Evolutionary conservation across 805 yeast species (phyloP), one percentile per base, ranked within the genome.

Genomic region (Ogataea neopini): DNA sequence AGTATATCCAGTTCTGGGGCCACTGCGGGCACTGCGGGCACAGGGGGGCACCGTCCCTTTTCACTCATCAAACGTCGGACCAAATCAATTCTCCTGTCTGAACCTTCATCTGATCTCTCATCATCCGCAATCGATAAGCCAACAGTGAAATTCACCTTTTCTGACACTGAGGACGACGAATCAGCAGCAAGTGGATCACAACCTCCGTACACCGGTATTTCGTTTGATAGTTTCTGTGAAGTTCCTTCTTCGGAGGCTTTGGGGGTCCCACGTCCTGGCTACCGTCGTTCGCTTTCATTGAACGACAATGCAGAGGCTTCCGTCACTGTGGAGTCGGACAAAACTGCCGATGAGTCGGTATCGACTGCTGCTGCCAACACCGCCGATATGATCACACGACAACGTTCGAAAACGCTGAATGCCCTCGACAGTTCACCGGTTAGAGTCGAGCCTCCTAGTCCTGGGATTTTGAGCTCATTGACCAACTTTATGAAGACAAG

Each of bases 371-470:
- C 25, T 22, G 25, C 25, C 25, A 22, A 22, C 25, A 25, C 40
- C 7, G 40, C 40, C 10, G 17, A 33, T 15, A 44, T 40, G 15
- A 50, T 60, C 28, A 19, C 57, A 6, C 51, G 71, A 43, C 67
- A 64, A 37, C 47, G 71, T 29, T 64, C 70, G n/a, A 60, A 59
- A 46, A 67, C 71, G 1, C 43, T 67, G 39, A 62, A 63, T 41
- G 62, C 63, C 1, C 33, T 60, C 8, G 64, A 66, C 17, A 38
- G 46, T 29, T 47, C 34, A 47, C 13, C 53, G 57, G 9, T 42
- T 36, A 18, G 34, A 6, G 5, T 14, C 17, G 48, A 44, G 15
- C 33, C 33, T 10, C 25, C 45, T 9, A 50, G 55, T 35, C 41
- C 62, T 1, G 66, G 68, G 4, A 50, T 66, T 23, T 48, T 67